Evolutionary conservation across 345 rosid species (phyloP), one percentile per base, ranked within the genome.

Genomic region (Camelina laxa): DNA sequence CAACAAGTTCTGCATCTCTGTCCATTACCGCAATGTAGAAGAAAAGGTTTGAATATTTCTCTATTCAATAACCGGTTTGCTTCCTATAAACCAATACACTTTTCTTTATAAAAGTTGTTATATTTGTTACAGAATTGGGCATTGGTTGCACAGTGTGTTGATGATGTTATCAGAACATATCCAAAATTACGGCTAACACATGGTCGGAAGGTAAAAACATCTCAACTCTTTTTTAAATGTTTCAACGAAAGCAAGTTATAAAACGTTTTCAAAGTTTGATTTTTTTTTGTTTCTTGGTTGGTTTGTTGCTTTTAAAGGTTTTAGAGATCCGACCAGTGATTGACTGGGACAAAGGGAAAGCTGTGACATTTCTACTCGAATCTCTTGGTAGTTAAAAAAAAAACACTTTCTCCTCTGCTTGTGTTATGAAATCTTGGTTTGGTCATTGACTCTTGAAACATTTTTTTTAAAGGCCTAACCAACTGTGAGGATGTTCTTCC

Each of bases 341-440:
- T 65, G 67, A 92, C 65, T 92, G 99, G 99, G 93, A 95, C 78
- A 95, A 95, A 86, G 99, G 99, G 61, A 90, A 90, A 80, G 97
- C 99, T 65, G 88, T 95, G 7, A 82, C 80, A 33, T 92, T 95
- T 81, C 83, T 95, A 49, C 99, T 92, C 17, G 90, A 95, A 84
- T 95, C 99, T 67, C 92, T 95, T 7, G 98, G 98, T 91, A 65
- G 7, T 38, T 49, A 38, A 70, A n/a, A 59, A 50, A 33, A 6
- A 6, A 27, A 4, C 41, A 31, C 21, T 24, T 33, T 8, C 42
- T 62, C 33, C 9, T 62, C 48, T 69, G 62, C 50, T 61, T 47
- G 14, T 47, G 71, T 19, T 62, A 2, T 63, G 30, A 55, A 35
- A 35, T 17, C 56, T 33, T 66, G 24, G 2, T 38, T 39, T 24